Percentiles rank a stretch among this genome's conserved stretches.
phyloP scores from a whole-genome alignment of 148 eudicot genomes.

The Camellia lanceoleosa region DNA sequence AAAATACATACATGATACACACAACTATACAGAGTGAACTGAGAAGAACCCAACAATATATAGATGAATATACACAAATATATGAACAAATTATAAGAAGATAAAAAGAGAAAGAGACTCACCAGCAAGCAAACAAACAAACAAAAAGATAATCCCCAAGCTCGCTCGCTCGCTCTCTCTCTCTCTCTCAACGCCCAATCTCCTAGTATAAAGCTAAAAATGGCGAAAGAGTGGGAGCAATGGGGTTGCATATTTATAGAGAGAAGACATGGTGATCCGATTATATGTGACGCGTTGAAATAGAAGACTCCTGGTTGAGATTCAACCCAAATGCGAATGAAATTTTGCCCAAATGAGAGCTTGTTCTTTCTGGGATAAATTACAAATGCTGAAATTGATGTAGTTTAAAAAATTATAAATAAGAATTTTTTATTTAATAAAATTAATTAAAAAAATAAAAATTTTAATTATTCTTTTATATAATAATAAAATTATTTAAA shows the following conservation, averaged over 20 bases:
- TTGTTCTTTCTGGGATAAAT: neutral
- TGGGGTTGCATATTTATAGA: slow-evolving; percentile 38
- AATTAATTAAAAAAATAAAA: too few relatives aligned
- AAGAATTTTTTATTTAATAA: neutral
- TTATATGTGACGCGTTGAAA: slow-evolving; percentile 18
- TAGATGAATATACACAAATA: neutral
- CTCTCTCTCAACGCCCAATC: slow-evolving; percentile 15
- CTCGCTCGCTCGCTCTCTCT: slow-evolving; percentile 25
- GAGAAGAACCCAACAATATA: neutral
- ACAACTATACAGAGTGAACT: neutral
- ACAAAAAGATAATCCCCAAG: slow-evolving; percentile 7
- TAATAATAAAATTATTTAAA: neutral
- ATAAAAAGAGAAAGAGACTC: neutral
- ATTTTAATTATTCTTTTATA: too few relatives aligned
- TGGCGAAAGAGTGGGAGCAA: neutral
- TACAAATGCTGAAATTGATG: too few relatives aligned
- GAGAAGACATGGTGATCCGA: slow-evolving; percentile 31
- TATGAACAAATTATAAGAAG: neutral
- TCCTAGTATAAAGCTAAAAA: neutral
- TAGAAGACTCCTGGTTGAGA: slow-evolving; percentile 21
- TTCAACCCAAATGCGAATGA: slow-evolving; percentile 32
- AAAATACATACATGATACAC: neutral
- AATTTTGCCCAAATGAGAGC: slow-evolving; percentile 34
- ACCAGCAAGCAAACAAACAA: neutral
- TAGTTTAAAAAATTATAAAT: too few relatives aligned